Percentiles rank a stretch among this genome's conserved stretches.
phyloP scores from a whole-genome alignment of 768 basidiomycete genomes.

The Austroboletus festivus region DNA sequence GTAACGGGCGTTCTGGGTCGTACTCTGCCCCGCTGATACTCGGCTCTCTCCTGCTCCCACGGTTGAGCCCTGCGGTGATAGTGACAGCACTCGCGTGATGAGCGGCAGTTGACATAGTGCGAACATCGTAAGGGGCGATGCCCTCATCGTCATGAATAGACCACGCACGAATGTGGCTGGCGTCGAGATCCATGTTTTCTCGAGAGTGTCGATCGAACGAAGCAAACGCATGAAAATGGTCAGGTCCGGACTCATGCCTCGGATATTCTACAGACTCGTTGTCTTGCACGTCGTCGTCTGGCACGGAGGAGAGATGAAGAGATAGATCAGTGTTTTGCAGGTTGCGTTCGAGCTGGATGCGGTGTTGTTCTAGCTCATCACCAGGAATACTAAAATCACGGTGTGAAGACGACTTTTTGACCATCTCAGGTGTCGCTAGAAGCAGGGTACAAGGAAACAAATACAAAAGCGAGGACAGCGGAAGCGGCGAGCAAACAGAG shows the following conservation, averaged over 20 bases:
- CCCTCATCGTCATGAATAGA: slow-evolving; percentile 67
- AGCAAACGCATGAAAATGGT: slow-evolving; percentile 52
- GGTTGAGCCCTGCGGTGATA: slow-evolving; percentile 73
- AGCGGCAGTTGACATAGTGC: slow-evolving; percentile 77
- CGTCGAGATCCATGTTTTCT: slow-evolving; percentile 56
- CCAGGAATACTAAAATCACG: slow-evolving; percentile 57
- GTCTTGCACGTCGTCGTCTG: slow-evolving; percentile 40
- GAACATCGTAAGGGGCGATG: slow-evolving; percentile 60
- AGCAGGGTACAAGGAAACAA: slow-evolving; percentile 14
- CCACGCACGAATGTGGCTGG: slow-evolving; percentile 51
- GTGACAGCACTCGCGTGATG: slow-evolving; percentile 91
- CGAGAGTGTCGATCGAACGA: slow-evolving; percentile 59
- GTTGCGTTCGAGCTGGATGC: slow-evolving; percentile 77
- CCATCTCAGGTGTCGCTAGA: slow-evolving; percentile 22
- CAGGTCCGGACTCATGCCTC: slow-evolving; percentile 61
- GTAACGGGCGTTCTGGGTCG: slow-evolving; percentile 77
- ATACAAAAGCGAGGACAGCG: slow-evolving; percentile 12
- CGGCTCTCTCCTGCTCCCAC: slow-evolving; percentile 47
- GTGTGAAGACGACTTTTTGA: slow-evolving; percentile 22
- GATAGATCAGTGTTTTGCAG: slow-evolving; percentile 72
- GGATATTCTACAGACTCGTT: slow-evolving; percentile 65
- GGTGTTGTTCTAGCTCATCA: slow-evolving; percentile 72
- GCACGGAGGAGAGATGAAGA: slow-evolving; percentile 60
- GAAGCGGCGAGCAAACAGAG: slow-evolving; percentile 5
- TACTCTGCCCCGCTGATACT: slow-evolving; percentile 78